Evolutionary conservation across 805 yeast genomes (phyloP).

Genomic region (Saturnispora serradocipensis): DNA sequence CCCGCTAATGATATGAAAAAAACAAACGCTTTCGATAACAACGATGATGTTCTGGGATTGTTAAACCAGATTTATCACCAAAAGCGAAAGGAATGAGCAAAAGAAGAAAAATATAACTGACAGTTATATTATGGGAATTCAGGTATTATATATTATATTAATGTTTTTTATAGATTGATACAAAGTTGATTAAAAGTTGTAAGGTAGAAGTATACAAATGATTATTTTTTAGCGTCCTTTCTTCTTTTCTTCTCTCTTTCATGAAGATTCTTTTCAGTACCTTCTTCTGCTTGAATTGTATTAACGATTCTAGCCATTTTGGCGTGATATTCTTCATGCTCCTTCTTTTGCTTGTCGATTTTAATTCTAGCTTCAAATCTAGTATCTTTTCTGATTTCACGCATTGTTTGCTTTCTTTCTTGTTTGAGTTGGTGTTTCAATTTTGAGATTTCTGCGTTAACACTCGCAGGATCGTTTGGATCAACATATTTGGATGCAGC

Average conservation of each 20-base stretch:
- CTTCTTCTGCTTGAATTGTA: slow-evolving; percentile 86
- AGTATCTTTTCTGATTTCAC: slow-evolving; percentile 84
- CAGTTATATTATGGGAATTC: background rate
- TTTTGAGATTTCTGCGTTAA: slow-evolving; percentile 75
- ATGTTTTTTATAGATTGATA: background rate
- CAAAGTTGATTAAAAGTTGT: background rate
- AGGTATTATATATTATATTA: background rate
- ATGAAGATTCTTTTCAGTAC: slow-evolving; percentile 87
- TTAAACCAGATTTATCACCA: slow-evolving; percentile 60
- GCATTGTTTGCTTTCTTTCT: slow-evolving; percentile 79
- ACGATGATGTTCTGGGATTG: slow-evolving; percentile 38
- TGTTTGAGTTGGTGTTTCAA: slow-evolving; percentile 80
- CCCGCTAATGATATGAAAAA: background rate
- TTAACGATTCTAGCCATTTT: slow-evolving; percentile 84
- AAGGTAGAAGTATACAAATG: background rate
- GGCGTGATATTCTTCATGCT: slow-evolving; percentile 72
- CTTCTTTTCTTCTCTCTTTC: slow-evolving; percentile 74
- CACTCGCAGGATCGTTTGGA: slow-evolving; percentile 65
- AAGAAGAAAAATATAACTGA: background rate
- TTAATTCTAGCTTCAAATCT: slow-evolving; percentile 81
- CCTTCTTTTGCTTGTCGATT: slow-evolving; percentile 65
- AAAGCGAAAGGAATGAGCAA: background rate
- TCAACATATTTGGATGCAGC: slow-evolving; percentile 11
- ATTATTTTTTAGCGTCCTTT: slow-evolving; percentile 25
- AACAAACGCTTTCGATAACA: slow-evolving; percentile 16